Percentiles rank a stretch among this genome's conserved stretches.
Evolutionary conservation across 2,329 filamentous ascomycete genomes (phyloP).

Genomic region (Bipolaris victoriae): DNA sequence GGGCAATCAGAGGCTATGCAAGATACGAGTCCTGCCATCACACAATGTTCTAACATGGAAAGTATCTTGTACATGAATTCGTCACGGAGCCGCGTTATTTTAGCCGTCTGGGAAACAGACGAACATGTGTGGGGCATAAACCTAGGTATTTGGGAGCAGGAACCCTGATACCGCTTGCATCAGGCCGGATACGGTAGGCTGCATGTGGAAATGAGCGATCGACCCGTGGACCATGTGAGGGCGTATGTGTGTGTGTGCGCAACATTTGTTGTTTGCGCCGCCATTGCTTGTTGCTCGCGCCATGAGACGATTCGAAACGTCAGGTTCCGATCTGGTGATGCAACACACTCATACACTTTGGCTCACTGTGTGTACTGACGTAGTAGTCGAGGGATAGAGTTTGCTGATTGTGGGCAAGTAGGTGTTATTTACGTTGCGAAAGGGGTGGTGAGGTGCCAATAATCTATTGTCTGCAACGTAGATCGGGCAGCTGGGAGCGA

Average conservation of each 20-base stretch:
- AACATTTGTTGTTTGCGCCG: conserved; percentile 2
- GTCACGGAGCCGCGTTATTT: conserved; percentile 2
- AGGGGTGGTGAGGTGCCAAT: conserved; percentile 19
- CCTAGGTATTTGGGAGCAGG: not conserved
- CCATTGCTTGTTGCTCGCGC: not conserved
- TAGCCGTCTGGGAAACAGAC: conserved; percentile 5
- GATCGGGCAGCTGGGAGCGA: conserved; percentile 21
- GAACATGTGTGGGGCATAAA: conserved; percentile 11
- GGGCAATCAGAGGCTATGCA: not conserved
- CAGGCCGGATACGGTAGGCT: conserved; percentile 15
- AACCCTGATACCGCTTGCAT: conserved; percentile 9
- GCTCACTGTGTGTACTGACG: too few species aligned
- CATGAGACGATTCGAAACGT: conserved; percentile 11
- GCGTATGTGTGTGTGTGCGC: conserved; percentile 1
- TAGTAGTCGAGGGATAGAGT: not conserved
- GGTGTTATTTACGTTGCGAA: conserved; percentile 21
- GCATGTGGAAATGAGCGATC: conserved; percentile 19
- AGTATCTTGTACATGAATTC: not conserved
- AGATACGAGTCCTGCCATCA: not conserved
- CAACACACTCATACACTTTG: too few species aligned
- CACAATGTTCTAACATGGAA: not conserved
- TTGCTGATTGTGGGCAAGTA: conserved; percentile 2
- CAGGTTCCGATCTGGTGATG: not conserved
- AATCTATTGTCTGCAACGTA: conserved; percentile 12
- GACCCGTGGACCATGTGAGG: conserved; percentile 18